Conservation (phyloP, 2,329 filamentous ascomycete species). For the Epichloe gansuensis region DNA sequence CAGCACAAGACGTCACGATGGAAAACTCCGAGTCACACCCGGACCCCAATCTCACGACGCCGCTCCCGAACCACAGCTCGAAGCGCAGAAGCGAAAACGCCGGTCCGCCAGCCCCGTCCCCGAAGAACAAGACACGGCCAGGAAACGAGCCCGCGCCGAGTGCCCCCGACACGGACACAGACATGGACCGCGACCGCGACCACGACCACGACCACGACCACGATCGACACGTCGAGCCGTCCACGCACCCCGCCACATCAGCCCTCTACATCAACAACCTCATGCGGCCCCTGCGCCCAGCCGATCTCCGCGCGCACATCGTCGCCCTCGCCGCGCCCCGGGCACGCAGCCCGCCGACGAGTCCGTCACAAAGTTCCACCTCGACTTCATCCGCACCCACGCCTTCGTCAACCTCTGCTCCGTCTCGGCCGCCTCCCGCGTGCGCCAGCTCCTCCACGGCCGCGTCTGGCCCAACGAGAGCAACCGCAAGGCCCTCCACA, state of each 20-base stretch:
- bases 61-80: constrained; percentile 13
- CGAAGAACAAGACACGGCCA: constrained; percentile 37
- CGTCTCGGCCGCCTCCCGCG: constrained; percentile 60
- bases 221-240: constrained; percentile 33
- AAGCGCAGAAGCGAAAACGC: constrained; percentile 54
- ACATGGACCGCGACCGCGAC: constrained; percentile 24
- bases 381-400: constrained; percentile 81
- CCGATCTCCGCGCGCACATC: constrained; percentile 57
- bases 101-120: constrained; percentile 51
- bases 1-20: background rate
- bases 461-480: constrained; percentile 79
- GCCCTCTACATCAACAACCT: constrained; percentile 84
- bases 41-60: background rate
- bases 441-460: constrained; percentile 64
- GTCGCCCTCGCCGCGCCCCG: constrained; percentile 52
- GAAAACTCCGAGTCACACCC: background rate
- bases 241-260: constrained; percentile 59
- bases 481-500: constrained; percentile 71
- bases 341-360: constrained; percentile 37
- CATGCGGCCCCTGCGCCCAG: constrained; percentile 70
- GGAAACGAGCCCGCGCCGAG: constrained; percentile 40
- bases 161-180: constrained; percentile 1
- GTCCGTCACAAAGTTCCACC: constrained; percentile 54
- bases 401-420: constrained; percentile 66
- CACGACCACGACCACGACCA: constrained; percentile 17